Percentiles rank a stretch among this genome's conserved stretches.
Evolutionary conservation across 225 moss, liverwort and hornwort genomes (phyloP).

Genomic region (Straminergon stramineum): DNA sequence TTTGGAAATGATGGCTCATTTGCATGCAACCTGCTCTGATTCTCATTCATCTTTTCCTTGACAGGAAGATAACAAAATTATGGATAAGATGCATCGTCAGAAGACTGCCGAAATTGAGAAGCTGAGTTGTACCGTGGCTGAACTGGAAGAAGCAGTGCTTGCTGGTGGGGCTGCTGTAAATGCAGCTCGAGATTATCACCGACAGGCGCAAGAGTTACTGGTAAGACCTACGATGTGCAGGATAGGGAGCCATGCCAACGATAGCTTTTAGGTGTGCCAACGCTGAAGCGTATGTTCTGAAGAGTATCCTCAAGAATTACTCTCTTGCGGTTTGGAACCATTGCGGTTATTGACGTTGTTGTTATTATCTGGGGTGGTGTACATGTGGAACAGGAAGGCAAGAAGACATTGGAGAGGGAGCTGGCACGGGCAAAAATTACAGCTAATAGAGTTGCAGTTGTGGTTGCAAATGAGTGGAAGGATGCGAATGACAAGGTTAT

Average conservation of each 20-base stretch:
- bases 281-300: neutral
- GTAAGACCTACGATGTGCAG: constrained; percentile 20
- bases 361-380: neutral
- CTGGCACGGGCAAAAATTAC: constrained; percentile 83
- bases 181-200: constrained; percentile 82
- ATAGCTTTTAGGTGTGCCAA: neutral
- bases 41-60: neutral
- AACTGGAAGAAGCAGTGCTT: constrained; percentile 85
- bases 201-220: constrained; percentile 86
- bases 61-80: constrained; percentile 97
- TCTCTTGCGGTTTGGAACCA: neutral
- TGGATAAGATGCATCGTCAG: constrained; percentile 97
- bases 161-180: constrained; percentile 95
- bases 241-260: neutral
- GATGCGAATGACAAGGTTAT: constrained; percentile 98
- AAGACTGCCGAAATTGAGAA: constrained; percentile 97
- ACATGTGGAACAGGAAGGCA: constrained; percentile 55
- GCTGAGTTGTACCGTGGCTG: constrained; percentile 64
- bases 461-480: constrained; percentile 99
- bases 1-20: neutral
- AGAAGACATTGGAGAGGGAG: constrained; percentile 91
- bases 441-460: constrained; percentile 94
- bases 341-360: neutral
- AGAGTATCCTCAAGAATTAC: neutral
- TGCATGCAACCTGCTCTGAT: neutral